Evolutionary conservation across 257 asterid genomes (phyloP), one percentile per base, ranked within the genome.

Genomic region (Ajuga chamaepitys): DNA sequence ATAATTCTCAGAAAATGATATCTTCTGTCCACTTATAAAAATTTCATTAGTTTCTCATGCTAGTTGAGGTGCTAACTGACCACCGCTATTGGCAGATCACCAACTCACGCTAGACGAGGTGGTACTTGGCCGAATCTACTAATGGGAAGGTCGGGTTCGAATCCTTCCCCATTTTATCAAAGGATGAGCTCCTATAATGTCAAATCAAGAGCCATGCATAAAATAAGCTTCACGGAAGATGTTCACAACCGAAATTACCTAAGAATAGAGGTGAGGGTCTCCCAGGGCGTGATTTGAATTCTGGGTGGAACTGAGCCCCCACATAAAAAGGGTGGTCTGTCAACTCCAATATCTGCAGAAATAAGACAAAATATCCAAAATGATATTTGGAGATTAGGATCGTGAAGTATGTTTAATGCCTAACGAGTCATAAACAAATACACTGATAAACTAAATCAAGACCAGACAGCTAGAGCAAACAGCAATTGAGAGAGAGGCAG

Each of bases 291-390:
- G 96, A 88, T 80, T 88, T 91, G 68, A 77, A 88, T 82, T 91
- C 98, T 34, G 98, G 98, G 76, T 91, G 98, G 68, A 91, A 91
- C 78, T 91, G 98, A 66, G 81, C 95, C 26, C 98, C 96, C 69
- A 88, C 87, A 59, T 86, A 91, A 72, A 81, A 91, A 12, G 96
- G 96, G 72, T 91, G 96, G 70, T 52, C 78, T 4, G 66, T 75
- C 50, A 86, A 81, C 84, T 91, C 98, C 75, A 88, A 66, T 58
- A 91, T 83, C 96, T 88, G 76, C 78, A 72, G 12, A 74, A 50
- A 47, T 37, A 57, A 46, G 64, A 70, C 24, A 64, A 62, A 32
- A 34, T 48, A 61, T 52, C 66, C 59, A 57, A 57, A 67, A 51
- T n/a, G 21, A 32, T 28, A 75, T 13, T 18, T 9, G 11, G 26